phyloP scores from a whole-genome alignment of 768 basidiomycete species.

The Mycena amicta region DNA sequence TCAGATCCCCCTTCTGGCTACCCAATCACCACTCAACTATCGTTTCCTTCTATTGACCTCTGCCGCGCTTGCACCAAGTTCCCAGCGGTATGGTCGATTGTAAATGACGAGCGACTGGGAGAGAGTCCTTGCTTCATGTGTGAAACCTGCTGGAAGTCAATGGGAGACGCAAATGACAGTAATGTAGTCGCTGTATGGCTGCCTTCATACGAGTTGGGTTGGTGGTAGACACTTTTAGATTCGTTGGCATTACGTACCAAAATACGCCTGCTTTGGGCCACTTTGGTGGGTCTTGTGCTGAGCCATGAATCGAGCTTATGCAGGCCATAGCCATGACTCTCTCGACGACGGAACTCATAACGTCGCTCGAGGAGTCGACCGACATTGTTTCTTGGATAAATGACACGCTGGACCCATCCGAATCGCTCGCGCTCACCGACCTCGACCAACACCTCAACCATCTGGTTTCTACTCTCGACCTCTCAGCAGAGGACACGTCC shows the following conservation, averaged over 20 bases:
- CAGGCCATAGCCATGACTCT: background rate
- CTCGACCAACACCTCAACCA: conserved; percentile 77
- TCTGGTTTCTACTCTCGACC: conserved; percentile 78
- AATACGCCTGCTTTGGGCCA: background rate
- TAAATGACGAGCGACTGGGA: conserved; percentile 72
- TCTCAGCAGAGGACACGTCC: conserved; percentile 88
- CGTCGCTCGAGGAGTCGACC: conserved; percentile 60
- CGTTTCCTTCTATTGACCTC: conserved; percentile 59
- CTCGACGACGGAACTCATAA: conserved; percentile 47
- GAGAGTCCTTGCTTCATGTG: conserved; percentile 81
- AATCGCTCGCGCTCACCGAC: conserved; percentile 46
- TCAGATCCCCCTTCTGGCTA: conserved; percentile 61
- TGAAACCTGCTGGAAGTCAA: conserved; percentile 68
- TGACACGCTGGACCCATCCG: conserved; percentile 49
- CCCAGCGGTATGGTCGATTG: conserved; percentile 67
- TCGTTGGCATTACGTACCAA: background rate
- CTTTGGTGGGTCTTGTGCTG: background rate
- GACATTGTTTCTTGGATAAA: conserved; percentile 77
- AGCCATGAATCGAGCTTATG: background rate
- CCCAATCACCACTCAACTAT: conserved; percentile 68
- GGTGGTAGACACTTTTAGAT: conserved; percentile 18
- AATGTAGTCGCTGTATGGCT: conserved; percentile 57
- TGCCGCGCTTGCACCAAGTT: conserved; percentile 74
- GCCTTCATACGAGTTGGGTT: conserved; percentile 45
- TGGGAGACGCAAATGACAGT: conserved; percentile 56